Evolutionary conservation across 2,329 filamentous ascomycete species (phyloP).

Genomic region (Penicillium digitatum): DNA sequence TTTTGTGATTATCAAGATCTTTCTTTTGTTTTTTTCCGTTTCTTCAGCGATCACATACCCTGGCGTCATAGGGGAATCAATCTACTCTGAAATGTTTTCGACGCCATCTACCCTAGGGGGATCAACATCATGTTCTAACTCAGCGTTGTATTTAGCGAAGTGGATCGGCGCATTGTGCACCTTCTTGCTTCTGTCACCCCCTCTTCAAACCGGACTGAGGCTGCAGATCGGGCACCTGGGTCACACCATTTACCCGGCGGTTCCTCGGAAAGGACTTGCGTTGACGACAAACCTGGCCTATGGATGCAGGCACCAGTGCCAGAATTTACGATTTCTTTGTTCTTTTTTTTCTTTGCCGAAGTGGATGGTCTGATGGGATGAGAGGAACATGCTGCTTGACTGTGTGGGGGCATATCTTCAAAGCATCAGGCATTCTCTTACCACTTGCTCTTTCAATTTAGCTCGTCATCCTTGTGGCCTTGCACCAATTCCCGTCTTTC

Average conservation of each 20-base stretch:
- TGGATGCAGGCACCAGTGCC: slow-evolving; percentile 19
- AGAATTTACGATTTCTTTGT: slow-evolving; percentile 4
- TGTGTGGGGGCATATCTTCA: not conserved
- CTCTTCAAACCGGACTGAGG: slow-evolving; percentile 6
- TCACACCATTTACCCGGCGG: not conserved
- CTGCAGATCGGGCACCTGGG: slow-evolving; percentile 10
- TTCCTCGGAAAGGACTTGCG: slow-evolving; percentile 7
- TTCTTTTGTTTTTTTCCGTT: not conserved
- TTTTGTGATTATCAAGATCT: not conserved
- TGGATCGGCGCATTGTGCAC: slow-evolving; percentile 2
- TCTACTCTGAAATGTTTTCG: slow-evolving; percentile 5
- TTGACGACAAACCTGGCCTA: slow-evolving; percentile 19
- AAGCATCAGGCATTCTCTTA: not conserved
- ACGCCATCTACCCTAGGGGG: slow-evolving; percentile 12
- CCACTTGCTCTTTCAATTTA: not conserved
- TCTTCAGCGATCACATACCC: slow-evolving; percentile 4
- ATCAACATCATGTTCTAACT: slow-evolving; percentile 10
- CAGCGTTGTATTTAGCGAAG: slow-evolving; percentile 10
- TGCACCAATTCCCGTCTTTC: not conserved
- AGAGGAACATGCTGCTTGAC: not conserved
- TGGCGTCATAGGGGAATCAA: slow-evolving; percentile 3
- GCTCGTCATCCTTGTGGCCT: not conserved
- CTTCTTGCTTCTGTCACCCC: slow-evolving; percentile 6
- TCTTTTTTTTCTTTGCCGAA: not conserved
- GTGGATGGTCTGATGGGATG: not conserved